Evolutionary conservation across 1,284 basidiomycete genomes (phyloP).

Genomic region (Xanthoconium separans): DNA sequence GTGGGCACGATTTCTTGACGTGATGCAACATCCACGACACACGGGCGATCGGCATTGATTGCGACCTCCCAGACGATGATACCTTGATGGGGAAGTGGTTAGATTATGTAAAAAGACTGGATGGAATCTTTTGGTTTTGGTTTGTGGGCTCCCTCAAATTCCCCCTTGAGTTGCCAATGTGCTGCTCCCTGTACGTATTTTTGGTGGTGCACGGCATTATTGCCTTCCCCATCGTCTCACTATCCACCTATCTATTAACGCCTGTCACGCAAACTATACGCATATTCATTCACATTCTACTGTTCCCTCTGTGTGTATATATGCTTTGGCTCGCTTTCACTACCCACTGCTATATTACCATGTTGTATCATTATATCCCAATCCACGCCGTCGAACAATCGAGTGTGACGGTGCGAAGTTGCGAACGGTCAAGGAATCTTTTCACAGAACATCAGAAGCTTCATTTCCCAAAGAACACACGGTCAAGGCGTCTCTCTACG

Average conservation of each 20-base stretch:
- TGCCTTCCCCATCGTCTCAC: constrained; percentile 5
- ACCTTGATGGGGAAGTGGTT: constrained; percentile 10
- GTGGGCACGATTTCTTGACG: constrained; percentile 49
- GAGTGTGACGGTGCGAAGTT: not conserved
- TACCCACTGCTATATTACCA: constrained; percentile 18
- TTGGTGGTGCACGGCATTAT: constrained; percentile 19
- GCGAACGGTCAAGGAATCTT: not conserved
- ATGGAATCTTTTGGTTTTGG: constrained; percentile 28
- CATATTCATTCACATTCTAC: constrained; percentile 19
- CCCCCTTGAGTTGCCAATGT: constrained; percentile 20
- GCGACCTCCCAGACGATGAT: constrained; percentile 13
- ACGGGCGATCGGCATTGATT: constrained; percentile 30
- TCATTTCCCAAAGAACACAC: constrained; percentile 13
- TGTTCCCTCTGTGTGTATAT: constrained; percentile 15
- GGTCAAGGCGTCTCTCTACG: not conserved
- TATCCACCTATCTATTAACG: constrained; percentile 15
- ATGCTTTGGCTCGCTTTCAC: constrained; percentile 6
- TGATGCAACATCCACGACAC: constrained; percentile 41
- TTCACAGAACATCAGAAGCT: constrained; percentile 9
- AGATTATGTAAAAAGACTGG: constrained; percentile 32
- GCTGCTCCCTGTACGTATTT: constrained; percentile 26
- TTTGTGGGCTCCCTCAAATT: constrained; percentile 13
- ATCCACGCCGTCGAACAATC: not conserved
- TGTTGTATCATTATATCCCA: constrained; percentile 23
- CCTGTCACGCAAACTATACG: constrained; percentile 20